These are phyloP conservation scores for Yarrowia sp. DNA, from an alignment of 805 yeast genomes.

Conservation along the genomic window DNA sequence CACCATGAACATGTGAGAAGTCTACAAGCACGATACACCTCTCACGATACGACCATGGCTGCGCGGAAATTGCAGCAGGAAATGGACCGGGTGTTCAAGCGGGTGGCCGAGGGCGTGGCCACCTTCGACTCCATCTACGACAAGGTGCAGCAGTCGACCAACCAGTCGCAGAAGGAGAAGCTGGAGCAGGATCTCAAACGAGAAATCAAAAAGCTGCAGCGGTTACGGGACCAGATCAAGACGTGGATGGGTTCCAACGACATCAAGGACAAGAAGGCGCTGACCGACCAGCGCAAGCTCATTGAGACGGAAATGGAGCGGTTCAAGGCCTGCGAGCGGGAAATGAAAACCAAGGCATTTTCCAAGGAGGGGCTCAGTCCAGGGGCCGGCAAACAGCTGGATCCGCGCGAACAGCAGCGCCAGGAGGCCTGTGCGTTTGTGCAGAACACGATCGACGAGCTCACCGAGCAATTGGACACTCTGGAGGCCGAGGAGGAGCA, in stretches of 20 bases:
- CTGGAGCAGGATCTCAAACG: slow-evolving; percentile 87
- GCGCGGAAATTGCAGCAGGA: slow-evolving; percentile 53
- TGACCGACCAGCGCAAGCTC: slow-evolving; percentile 74
- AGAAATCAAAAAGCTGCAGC: slow-evolving; percentile 92
- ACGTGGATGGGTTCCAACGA: slow-evolving; percentile 92
- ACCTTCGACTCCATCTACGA: slow-evolving; percentile 87
- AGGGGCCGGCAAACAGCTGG: slow-evolving; percentile 63
- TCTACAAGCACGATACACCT: background rate
- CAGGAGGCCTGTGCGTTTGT: slow-evolving; percentile 74
- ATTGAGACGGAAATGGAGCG: slow-evolving; percentile 84
- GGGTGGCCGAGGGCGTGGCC: slow-evolving; percentile 88
- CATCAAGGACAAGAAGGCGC: slow-evolving; percentile 84
- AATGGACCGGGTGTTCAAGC: slow-evolving; percentile 90
- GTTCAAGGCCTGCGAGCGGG: slow-evolving; percentile 91
- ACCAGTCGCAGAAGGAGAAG: slow-evolving; percentile 89
- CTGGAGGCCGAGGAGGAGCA: slow-evolving; percentile 74
- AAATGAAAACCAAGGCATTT: slow-evolving; percentile 91
- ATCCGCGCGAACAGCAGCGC: slow-evolving; percentile 82
- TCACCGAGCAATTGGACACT: slow-evolving; percentile 79
- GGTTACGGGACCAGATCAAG: slow-evolving; percentile 93
- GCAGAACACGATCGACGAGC: slow-evolving; percentile 74
- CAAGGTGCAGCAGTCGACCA: slow-evolving; percentile 80
- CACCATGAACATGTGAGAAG: background rate
- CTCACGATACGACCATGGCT: slow-evolving; percentile 19
- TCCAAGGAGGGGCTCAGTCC: slow-evolving; percentile 85